These are phyloP conservation scores for Neonectria sp. DNA, from an alignment of 2,329 filamentous ascomycete species.

Conservation along the genomic window DNA sequence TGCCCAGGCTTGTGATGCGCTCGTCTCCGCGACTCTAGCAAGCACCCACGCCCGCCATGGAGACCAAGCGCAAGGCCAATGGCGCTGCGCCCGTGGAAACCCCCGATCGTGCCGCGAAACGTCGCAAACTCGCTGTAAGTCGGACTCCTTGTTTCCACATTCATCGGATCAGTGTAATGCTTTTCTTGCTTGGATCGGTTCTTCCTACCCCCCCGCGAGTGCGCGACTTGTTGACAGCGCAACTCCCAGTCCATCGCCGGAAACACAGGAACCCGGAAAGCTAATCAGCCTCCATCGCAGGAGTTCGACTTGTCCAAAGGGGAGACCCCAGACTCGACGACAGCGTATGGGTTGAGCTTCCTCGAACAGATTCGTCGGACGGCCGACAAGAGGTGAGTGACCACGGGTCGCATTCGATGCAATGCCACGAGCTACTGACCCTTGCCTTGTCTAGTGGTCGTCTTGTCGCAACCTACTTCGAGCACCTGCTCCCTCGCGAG, in stretches of 20 bases:
- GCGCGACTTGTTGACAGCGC: conserved; percentile 25
- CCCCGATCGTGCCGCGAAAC: conserved; percentile 69
- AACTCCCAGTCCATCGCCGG: not conserved
- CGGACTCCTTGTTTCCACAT: conserved; percentile 39
- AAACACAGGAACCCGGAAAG: conserved; percentile 10
- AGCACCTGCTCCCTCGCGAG: conserved; percentile 76
- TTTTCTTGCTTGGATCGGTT: not conserved
- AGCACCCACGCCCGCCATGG: conserved; percentile 59
- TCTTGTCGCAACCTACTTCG: conserved; percentile 81
- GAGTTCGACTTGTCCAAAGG: conserved; percentile 66
- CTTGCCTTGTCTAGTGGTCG: conserved; percentile 71
- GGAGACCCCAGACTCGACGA: conserved; percentile 79
- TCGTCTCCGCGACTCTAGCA: conserved; percentile 42
- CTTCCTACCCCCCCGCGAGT: not conserved
- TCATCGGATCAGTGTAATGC: conserved; percentile 9
- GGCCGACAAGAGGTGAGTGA: conserved; percentile 83
- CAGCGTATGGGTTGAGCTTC: conserved; percentile 79
- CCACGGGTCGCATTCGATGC: not conserved
- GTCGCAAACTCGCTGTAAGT: conserved; percentile 68
- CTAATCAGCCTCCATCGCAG: conserved; percentile 40
- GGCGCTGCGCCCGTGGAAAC: conserved; percentile 61
- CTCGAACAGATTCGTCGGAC: conserved; percentile 82
- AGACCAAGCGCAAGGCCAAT: conserved; percentile 71
- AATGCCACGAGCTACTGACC: conserved; percentile 38
- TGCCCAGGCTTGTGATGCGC: conserved; percentile 47